Evolutionary conservation across 805 yeast species (phyloP).

Genomic region (Soucietia sequanensis): DNA sequence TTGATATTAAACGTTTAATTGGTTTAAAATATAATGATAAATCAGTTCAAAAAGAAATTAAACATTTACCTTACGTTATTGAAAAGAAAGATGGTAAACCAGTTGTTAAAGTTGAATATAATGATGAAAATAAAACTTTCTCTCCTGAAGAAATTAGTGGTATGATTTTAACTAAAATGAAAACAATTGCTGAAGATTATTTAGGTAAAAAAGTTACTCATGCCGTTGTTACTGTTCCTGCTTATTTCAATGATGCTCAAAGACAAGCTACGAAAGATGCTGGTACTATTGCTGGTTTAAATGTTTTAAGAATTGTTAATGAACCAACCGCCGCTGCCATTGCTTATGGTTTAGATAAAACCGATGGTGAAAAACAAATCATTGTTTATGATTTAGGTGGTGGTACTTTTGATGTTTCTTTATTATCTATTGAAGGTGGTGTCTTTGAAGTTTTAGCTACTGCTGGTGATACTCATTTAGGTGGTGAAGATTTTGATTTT

Average conservation of each 20-base stretch:
- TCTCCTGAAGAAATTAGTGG: conserved; percentile 95
- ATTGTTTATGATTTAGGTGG: conserved; percentile 51
- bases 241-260: conserved; percentile 96
- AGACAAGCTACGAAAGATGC: conserved; percentile 99
- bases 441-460: conserved; percentile 49
- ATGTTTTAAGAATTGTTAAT: conserved; percentile 90
- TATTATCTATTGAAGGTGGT: conserved; percentile 73
- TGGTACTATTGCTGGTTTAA: conserved; percentile 93
- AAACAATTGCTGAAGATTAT: conserved; percentile 89
- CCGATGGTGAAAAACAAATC: conserved; percentile 50
- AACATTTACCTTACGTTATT: conserved; percentile 80
- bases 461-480: conserved; percentile 52
- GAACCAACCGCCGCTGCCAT: conserved; percentile 90
- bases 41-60: conserved; percentile 60
- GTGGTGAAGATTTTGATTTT: conserved; percentile 51
- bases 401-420: conserved; percentile 77
- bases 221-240: conserved; percentile 96
- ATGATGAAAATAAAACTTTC: conserved; percentile 82
- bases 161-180: conserved; percentile 88
- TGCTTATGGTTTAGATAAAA: conserved; percentile 55
- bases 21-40: conserved; percentile 85
- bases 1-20: conserved; percentile 89
- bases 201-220: conserved; percentile 56
- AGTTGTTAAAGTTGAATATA: conserved; percentile 75
- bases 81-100: conserved; percentile 74